These are phyloP conservation scores for Botrytis paeoniae DNA, from an alignment of 2,329 filamentous ascomycete species.

Conservation along the genomic window DNA sequence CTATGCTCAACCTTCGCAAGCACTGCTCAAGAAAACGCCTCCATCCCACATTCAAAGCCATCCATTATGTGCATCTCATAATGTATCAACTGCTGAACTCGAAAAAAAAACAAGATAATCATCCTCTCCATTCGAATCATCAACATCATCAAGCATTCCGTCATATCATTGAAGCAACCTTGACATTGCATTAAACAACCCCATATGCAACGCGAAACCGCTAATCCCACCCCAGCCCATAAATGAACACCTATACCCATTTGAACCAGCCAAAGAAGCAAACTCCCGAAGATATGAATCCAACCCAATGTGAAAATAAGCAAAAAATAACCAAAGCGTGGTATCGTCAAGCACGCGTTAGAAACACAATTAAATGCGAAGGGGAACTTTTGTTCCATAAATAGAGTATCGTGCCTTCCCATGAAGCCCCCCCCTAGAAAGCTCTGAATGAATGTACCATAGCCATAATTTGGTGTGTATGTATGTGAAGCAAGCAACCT, in stretches of 20 bases:
- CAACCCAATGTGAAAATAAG: background rate
- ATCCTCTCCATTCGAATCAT: background rate
- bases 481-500: slow-evolving; percentile 1
- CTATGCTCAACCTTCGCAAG: background rate
- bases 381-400: background rate
- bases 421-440: background rate
- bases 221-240: background rate
- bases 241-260: background rate
- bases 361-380: background rate
- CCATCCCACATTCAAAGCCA: background rate
- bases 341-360: background rate
- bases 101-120: background rate
- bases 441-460: background rate
- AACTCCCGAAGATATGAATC: background rate
- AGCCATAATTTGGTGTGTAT: background rate
- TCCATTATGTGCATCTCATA: background rate
- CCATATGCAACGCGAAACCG: background rate
- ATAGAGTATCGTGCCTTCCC: background rate
- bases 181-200: slow-evolving; percentile 1
- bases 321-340: background rate
- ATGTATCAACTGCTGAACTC: background rate
- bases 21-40: background rate
- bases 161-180: background rate
- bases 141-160: background rate
- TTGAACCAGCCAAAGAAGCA: background rate